Evolutionary conservation across 2,329 filamentous ascomycete species (phyloP).

Genomic region (Aspergillus puulaauensis): DNA sequence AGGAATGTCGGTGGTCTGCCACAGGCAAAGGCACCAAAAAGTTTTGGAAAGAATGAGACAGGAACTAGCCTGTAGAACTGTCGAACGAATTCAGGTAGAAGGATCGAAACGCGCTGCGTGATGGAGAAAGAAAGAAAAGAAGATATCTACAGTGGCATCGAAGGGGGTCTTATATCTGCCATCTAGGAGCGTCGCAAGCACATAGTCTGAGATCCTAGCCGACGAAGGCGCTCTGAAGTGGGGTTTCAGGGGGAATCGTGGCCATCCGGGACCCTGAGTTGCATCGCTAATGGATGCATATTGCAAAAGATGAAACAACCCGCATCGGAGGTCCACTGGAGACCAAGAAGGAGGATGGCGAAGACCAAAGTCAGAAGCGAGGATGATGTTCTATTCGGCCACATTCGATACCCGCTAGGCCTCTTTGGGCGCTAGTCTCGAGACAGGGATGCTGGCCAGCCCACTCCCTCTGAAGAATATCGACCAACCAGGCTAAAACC

Average conservation of each 20-base stretch:
- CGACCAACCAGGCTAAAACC: not conserved
- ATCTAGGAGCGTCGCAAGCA: not conserved
- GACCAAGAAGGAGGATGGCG: not conserved
- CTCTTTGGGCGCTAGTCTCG: not conserved
- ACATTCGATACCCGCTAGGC: not conserved
- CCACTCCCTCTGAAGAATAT: conserved; percentile 4
- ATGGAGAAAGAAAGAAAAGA: conserved; percentile 12
- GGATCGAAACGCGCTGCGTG: conserved; percentile 26
- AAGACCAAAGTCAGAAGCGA: not conserved
- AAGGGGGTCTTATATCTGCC: conserved; percentile 19
- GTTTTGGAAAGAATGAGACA: conserved; percentile 21
- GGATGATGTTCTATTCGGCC: conserved; percentile 6
- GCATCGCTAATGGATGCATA: conserved; percentile 8
- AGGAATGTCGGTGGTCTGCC: conserved; percentile 32
- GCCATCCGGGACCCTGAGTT: not conserved
- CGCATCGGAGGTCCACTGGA: not conserved
- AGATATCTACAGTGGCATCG: conserved; percentile 13
- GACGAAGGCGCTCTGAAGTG: conserved; percentile 1
- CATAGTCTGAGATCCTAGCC: not conserved
- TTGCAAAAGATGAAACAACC: conserved; percentile 5
- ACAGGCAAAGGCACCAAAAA: conserved; percentile 32
- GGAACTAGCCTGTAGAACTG: conserved; percentile 35
- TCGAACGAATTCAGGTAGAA: conserved; percentile 27
- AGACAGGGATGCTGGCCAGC: not conserved
- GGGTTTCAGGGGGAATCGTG: not conserved